Conservation (phyloP, 148 eudicot genomes). For the Rhododendron henanense region DNA sequence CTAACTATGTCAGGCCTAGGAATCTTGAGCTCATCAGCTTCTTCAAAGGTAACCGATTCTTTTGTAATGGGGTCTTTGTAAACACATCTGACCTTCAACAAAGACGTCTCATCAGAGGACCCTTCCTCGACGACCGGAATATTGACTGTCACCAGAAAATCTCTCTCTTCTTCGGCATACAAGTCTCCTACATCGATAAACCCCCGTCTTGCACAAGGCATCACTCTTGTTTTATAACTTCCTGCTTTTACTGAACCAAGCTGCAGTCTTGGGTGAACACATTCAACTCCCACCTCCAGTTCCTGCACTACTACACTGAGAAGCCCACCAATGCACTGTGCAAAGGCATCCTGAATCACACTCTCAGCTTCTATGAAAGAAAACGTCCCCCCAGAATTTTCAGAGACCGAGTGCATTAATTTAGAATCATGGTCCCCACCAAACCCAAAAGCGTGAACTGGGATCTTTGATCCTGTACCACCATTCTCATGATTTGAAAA, state of each 20-base stretch:
- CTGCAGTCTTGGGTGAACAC: conserved; percentile 13
- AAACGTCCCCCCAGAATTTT: conserved; percentile 27
- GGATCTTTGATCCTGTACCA: conserved; percentile 11
- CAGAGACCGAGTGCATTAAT: conserved; percentile 30
- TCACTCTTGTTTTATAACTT: conserved; percentile 18
- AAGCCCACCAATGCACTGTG: conserved; percentile 35
- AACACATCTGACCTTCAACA: conserved; percentile 16
- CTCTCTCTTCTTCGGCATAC: conserved; percentile 31
- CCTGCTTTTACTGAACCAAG: conserved; percentile 27
- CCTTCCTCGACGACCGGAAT: conserved; percentile 7
- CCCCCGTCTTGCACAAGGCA: conserved; percentile 11
- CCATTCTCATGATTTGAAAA: conserved; percentile 11
- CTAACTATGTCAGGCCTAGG: conserved; percentile 16
- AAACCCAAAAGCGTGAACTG: conserved; percentile 33
- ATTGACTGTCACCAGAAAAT: conserved; percentile 20
- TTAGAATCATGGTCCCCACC: conserved; percentile 33
- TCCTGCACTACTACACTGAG: conserved; percentile 30
- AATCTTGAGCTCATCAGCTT: conserved; percentile 10
- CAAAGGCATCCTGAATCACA: conserved; percentile 34
- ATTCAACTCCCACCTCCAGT: conserved; percentile 18
- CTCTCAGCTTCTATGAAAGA: conserved; percentile 28
- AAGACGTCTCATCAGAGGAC: conserved; percentile 1
- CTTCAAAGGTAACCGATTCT: conserved; percentile 7
- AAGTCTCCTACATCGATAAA: conserved; percentile 23
- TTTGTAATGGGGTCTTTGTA: conserved; percentile 20